phyloP scores from a whole-genome alignment of 805 yeast genomes.

The Yarrowia deformans region DNA sequence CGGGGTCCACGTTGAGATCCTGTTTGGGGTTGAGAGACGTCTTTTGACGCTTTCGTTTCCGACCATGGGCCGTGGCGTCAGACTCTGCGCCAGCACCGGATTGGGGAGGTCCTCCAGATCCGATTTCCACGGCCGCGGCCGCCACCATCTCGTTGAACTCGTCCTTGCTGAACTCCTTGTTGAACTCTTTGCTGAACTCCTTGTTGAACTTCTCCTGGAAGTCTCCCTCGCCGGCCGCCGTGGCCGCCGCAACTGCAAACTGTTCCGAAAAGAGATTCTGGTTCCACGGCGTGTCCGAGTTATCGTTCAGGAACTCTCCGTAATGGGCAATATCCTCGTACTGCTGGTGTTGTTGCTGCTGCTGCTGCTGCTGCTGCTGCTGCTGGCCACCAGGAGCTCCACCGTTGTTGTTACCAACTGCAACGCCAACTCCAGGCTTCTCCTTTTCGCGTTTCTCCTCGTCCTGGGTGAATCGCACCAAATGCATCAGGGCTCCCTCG shows the following conservation, averaged over 20 bases:
- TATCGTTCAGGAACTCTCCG: slow-evolving; percentile 58
- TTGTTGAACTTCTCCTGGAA: slow-evolving; percentile 24
- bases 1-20: slow-evolving; percentile 61
- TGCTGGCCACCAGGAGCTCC: slow-evolving; percentile 11
- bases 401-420: not conserved
- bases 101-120: slow-evolving; percentile 6
- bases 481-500: slow-evolving; percentile 41
- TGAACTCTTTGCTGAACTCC: slow-evolving; percentile 17
- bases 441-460: slow-evolving; percentile 40
- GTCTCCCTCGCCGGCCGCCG: slow-evolving; percentile 38
- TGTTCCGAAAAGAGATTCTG: slow-evolving; percentile 35
- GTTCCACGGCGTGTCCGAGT: slow-evolving; percentile 42
- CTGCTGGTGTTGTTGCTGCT: slow-evolving; percentile 37
- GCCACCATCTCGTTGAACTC: slow-evolving; percentile 37
- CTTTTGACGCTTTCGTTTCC: slow-evolving; percentile 35
- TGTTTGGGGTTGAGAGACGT: slow-evolving; percentile 27
- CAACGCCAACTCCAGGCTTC: not conserved
- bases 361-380: slow-evolving; percentile 15
- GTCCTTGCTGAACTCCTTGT: slow-evolving; percentile 21
- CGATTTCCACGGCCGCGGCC: slow-evolving; percentile 35
- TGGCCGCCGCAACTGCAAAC: slow-evolving; percentile 39
- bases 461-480: slow-evolving; percentile 37
- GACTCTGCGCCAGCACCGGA: not conserved
- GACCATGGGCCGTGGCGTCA: slow-evolving; percentile 8
- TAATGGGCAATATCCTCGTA: slow-evolving; percentile 20